Evolutionary conservation across 495 filamentous ascomycete species (phyloP).

Genomic region (Thermothielavioides terrestris): DNA sequence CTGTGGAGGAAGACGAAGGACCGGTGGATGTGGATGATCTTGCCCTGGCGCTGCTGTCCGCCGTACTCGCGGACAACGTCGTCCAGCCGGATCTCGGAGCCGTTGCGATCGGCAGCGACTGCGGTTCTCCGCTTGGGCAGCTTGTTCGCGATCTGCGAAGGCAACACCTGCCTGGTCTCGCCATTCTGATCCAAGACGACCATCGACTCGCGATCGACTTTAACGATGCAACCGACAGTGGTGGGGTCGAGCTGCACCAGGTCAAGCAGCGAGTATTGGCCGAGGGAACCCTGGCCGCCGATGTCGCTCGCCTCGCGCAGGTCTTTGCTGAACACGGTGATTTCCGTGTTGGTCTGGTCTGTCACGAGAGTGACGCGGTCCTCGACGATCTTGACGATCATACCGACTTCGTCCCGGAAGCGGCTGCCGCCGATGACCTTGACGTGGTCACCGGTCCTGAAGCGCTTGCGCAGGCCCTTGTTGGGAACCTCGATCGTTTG

Average conservation of each 20-base stretch:
- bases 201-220: slow-evolving; percentile 87
- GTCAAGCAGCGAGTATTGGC: slow-evolving; percentile 85
- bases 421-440: slow-evolving; percentile 95
- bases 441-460: slow-evolving; percentile 92
- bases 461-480: slow-evolving; percentile 86
- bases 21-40: slow-evolving; percentile 85
- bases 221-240: slow-evolving; percentile 87
- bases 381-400: slow-evolving; percentile 86
- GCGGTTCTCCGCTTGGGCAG: slow-evolving; percentile 68
- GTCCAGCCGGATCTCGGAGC: slow-evolving; percentile 83
- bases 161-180: slow-evolving; percentile 69
- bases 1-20: slow-evolving; percentile 83
- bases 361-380: slow-evolving; percentile 87
- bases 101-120: slow-evolving; percentile 87
- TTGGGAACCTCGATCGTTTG: slow-evolving; percentile 87
- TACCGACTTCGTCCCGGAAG: slow-evolving; percentile 87
- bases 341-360: slow-evolving; percentile 83
- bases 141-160: slow-evolving; percentile 84
- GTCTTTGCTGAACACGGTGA: slow-evolving; percentile 98
- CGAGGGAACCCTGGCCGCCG: slow-evolving; percentile 66
- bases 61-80: slow-evolving; percentile 86
- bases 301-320: slow-evolving; percentile 86
- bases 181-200: slow-evolving; percentile 87
- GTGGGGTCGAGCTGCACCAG: slow-evolving; percentile 87
- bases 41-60: slow-evolving; percentile 76